Evolutionary conservation across 1,284 basidiomycete genomes (phyloP).

Genomic region (Puccinia polysora): DNA sequence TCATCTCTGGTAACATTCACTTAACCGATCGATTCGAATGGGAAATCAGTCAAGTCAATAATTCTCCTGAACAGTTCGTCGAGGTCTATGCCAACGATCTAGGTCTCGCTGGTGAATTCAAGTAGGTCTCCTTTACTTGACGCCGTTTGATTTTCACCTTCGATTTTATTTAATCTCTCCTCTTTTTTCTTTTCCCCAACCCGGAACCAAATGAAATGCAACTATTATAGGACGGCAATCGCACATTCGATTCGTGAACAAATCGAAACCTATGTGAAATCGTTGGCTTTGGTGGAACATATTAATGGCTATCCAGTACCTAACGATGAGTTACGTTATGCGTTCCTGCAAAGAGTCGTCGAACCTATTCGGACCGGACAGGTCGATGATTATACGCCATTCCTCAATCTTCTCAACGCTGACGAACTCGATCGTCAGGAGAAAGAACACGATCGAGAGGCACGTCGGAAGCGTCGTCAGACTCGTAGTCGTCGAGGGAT

Average conservation of each 20-base stretch:
- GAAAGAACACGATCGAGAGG: constrained; percentile 87
- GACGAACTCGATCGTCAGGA: constrained; percentile 76
- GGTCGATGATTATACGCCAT: constrained; percentile 65
- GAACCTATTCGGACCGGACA: constrained; percentile 60
- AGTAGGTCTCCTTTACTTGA: constrained; percentile 58
- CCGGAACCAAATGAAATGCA: background rate
- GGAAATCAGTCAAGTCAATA: constrained; percentile 76
- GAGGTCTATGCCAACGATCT: constrained; percentile 80
- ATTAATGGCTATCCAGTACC: constrained; percentile 71
- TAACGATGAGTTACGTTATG: constrained; percentile 85
- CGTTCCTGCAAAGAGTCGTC: constrained; percentile 75
- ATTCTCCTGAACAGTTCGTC: constrained; percentile 88
- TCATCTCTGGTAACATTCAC: constrained; percentile 87
- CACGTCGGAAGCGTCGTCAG: constrained; percentile 73
- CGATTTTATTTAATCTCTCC: background rate
- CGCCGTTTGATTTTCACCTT: background rate
- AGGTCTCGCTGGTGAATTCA: constrained; percentile 86
- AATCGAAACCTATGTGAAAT: constrained; percentile 83
- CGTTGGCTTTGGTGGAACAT: constrained; percentile 84
- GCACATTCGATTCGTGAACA: constrained; percentile 95
- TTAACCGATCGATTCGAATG: constrained; percentile 97
- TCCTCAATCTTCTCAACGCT: constrained; percentile 79
- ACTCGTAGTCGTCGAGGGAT: constrained; percentile 84
- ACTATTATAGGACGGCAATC: constrained; percentile 92
- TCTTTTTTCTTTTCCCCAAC: background rate